Percentiles rank a stretch among this genome's conserved stretches.
These are phyloP conservation scores for Naganishia randhawae DNA, from an alignment of 768 basidiomycete species.

Conservation along the genomic window DNA sequence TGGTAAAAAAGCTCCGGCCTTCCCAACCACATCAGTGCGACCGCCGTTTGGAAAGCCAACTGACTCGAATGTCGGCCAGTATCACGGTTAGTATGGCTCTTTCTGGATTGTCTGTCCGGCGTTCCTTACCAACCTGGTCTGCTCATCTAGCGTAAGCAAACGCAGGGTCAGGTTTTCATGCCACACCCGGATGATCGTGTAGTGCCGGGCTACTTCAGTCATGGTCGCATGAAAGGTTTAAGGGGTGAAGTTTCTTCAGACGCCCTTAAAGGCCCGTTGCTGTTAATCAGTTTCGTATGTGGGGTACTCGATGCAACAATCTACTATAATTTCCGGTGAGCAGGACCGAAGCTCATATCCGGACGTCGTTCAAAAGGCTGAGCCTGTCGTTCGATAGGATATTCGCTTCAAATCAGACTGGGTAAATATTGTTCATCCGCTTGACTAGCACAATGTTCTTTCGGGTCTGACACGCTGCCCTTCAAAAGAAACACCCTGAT, in stretches of 20 bases:
- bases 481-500: not conserved
- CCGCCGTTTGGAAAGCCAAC: not conserved
- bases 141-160: not conserved
- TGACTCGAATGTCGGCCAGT: not conserved
- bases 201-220: not conserved
- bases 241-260: slow-evolving; percentile 16
- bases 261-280: not conserved
- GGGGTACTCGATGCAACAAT: slow-evolving; percentile 15
- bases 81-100: not conserved
- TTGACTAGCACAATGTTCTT: not conserved
- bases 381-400: not conserved
- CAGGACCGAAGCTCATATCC: too few relatives aligned
- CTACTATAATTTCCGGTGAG: slow-evolving; percentile 21
- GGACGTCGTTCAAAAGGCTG: too few relatives aligned
- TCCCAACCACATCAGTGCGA: not conserved
- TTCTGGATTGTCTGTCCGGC: not conserved
- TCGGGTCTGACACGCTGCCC: too few relatives aligned
- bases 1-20: not conserved
- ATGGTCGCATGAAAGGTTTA: not conserved
- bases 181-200: not conserved
- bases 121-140: not conserved
- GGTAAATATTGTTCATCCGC: not conserved
- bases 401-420: slow-evolving; percentile 17
- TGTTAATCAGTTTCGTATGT: slow-evolving; percentile 15
- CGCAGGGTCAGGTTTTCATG: not conserved